phyloP scores from a whole-genome alignment of 2,329 filamentous ascomycete genomes.

The Botrytis medusae region DNA sequence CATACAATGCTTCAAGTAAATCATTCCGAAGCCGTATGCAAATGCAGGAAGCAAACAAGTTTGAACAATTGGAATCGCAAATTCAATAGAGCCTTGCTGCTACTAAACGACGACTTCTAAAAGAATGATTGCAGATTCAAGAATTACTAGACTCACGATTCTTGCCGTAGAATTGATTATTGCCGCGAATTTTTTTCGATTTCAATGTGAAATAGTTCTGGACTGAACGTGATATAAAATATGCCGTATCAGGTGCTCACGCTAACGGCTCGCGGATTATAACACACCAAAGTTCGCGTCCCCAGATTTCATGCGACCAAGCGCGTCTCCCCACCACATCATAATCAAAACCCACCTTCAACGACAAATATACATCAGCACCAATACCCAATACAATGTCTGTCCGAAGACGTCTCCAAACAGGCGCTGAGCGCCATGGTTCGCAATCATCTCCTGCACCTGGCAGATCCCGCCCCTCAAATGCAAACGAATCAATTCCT shows the following conservation, averaged over 20 bases:
- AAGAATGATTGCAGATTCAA: background rate
- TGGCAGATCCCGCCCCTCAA: constrained; percentile 22
- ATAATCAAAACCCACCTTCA: background rate
- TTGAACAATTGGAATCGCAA: background rate
- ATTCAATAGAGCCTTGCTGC: constrained; percentile 10
- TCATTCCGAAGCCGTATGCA: background rate
- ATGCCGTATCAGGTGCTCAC: background rate
- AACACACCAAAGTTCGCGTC: background rate
- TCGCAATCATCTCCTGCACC: constrained; percentile 29
- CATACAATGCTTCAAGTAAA: background rate
- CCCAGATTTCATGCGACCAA: constrained; percentile 1
- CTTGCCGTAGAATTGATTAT: background rate
- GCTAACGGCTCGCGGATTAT: background rate
- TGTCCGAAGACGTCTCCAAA: constrained; percentile 29
- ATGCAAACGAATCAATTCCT: constrained; percentile 28
- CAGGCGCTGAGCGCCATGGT: constrained; percentile 24
- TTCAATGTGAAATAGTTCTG: background rate
- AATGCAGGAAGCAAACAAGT: background rate
- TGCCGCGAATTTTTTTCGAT: background rate
- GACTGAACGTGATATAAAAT: background rate
- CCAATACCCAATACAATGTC: constrained; percentile 26
- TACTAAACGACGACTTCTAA: background rate
- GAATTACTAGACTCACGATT: background rate
- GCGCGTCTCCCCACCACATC: constrained; percentile 14
- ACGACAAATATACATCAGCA: background rate